A percentile compares a stretch with the other conserved stretches of the same genome.
phyloP scores from a whole-genome alignment of 495 filamentous ascomycete species.

The Cercophora samala region DNA sequence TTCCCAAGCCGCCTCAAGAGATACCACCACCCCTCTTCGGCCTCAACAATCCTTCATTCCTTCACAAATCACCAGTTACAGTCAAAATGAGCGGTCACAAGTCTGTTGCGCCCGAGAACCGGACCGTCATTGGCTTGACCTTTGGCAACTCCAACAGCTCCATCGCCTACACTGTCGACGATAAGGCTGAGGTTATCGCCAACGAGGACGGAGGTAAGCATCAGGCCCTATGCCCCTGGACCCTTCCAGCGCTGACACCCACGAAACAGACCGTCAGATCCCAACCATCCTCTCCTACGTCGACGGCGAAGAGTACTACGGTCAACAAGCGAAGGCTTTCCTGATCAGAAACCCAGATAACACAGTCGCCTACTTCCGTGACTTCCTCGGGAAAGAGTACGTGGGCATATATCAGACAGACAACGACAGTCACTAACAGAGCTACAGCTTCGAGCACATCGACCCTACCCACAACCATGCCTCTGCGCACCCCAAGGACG shows the following conservation, averaged over 20 bases:
- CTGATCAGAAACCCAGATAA: conserved; percentile 87
- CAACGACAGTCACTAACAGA: neutral
- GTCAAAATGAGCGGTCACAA: conserved; percentile 37
- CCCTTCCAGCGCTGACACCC: neutral
- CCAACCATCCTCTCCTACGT: conserved; percentile 92
- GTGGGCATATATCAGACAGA: conserved; percentile 6
- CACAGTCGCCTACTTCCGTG: conserved; percentile 92
- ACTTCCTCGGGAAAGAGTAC: conserved; percentile 91
- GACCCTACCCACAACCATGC: conserved; percentile 93
- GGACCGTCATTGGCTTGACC: conserved; percentile 86
- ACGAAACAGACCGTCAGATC: conserved; percentile 80
- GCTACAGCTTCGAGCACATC: conserved; percentile 77
- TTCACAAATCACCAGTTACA: neutral
- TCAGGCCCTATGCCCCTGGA: neutral
- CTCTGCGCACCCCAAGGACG: conserved; percentile 82
- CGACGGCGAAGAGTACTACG: conserved; percentile 92
- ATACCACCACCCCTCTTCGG: conserved; percentile 6
- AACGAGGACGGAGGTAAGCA: conserved; percentile 93
- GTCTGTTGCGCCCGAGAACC: conserved; percentile 53
- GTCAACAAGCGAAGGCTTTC: conserved; percentile 89
- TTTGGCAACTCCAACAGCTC: conserved; percentile 98
- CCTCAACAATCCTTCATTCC: neutral
- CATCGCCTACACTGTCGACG: conserved; percentile 87
- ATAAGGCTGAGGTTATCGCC: conserved; percentile 95
- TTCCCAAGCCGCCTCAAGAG: conserved; percentile 7